phyloP scores from a whole-genome alignment of 1,139 yeast species.

The Sugiyamaella paludigena region DNA sequence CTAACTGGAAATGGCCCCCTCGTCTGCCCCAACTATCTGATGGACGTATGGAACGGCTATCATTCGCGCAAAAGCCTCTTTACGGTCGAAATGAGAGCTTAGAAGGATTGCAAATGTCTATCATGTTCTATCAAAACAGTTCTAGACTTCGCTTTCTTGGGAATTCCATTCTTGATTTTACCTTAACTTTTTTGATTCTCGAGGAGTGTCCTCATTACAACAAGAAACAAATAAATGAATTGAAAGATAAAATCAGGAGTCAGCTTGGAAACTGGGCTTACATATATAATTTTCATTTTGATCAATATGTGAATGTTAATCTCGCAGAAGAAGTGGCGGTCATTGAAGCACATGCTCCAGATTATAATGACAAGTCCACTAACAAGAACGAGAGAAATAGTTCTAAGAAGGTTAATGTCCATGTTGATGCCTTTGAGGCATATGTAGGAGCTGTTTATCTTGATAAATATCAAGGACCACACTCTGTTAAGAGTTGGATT shows the following conservation, averaged over 20 bases:
- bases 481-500: neutral
- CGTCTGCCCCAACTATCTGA: neutral
- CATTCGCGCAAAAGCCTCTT: neutral
- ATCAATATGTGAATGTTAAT: neutral
- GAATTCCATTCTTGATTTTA: neutral
- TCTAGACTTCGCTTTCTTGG: neutral
- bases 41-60: neutral
- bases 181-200: neutral
- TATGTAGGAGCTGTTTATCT: neutral
- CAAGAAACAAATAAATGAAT: neutral
- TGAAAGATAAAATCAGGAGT: neutral
- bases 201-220: neutral
- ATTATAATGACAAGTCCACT: neutral
- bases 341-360: neutral
- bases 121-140: neutral
- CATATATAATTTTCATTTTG: neutral
- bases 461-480: neutral
- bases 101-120: neutral
- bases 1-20: constrained; percentile 1
- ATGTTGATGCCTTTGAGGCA: neutral
- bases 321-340: neutral
- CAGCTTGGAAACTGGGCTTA: neutral
- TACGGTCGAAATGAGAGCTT: neutral
- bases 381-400: neutral
- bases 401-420: neutral